Evolutionary conservation across 768 basidiomycete species (phyloP), one percentile per base, ranked within the genome.

Genomic region (Termitomyces sp.): DNA sequence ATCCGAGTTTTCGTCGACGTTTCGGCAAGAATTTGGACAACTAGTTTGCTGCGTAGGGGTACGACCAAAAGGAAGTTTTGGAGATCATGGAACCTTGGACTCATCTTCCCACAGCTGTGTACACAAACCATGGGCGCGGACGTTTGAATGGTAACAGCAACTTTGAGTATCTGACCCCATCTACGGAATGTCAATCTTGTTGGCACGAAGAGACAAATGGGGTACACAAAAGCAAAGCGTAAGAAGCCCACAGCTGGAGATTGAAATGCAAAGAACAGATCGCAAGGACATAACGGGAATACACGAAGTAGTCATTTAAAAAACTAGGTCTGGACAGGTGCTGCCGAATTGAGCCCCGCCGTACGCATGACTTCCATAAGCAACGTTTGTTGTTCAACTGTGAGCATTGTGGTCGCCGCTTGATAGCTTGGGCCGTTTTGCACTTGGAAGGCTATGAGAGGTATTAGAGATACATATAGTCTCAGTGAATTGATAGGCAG

Each of bases 351-450:
- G 21, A 61, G 53, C 61, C 88, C 86, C 28, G 89, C 89, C 66
- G 80, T 75, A 51, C 79, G 76, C 88, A 92, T 90, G 57, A 91
- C 82, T 66, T 94, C 91, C 88, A 92, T 92, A 55, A 93, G 78
- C 53, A 85, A 65, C 1, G 88, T 87, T 68, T 91, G 90, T 63
- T 88, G 86, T 23, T 93, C 91, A 42, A 88, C 77, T 54, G 75
- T 77, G 60, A 94, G 77, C 25, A 74, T 74, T 6, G 89, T 89
- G 42, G 89, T 92, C 16, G 85, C 83, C 14, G 80, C 78, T 66
- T 89, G 88, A 68, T 93, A 91, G 48, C 78, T 75, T 14, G 76
- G 71, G 2, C 75, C 71, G 62, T 91, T 91, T 68, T 85, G 81
- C 75, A 77, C 81, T 76, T 94, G 89, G 76, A 92, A 86, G 23